Evolutionary conservation across 2,329 filamentous ascomycete species (phyloP), one percentile per base, ranked within the genome.

Genomic region (Chrysoporthe austroafricana): DNA sequence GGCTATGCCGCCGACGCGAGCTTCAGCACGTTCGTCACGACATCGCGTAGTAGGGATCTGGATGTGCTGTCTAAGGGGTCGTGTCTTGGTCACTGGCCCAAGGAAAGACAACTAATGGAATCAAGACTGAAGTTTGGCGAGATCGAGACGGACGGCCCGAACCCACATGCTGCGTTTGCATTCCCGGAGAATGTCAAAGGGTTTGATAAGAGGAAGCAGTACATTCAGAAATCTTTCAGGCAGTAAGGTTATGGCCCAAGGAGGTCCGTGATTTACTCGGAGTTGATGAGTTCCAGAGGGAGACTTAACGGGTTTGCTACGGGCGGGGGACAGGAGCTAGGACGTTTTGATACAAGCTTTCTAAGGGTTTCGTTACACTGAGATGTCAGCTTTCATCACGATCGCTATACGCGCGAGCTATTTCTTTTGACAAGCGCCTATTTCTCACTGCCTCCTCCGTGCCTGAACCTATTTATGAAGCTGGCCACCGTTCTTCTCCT

Each of bases 71-170:
- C 66, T 4, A 46, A 50, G 43, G 68, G 62, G 3, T 66, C 64
- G 11, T 66, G 63, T n/a, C 43, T 67, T 8, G 70, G 70, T 14
- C 52, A 63, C 32, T 71, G 70, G 68, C 70, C 68, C 21, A 63
- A 69, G 62, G 50, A 43, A 18, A 69, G 66, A 54, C 56, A 67
- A 1, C 13, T 71, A 4, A 59, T 57, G 34, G 60, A 67, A 5
- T 64, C 70, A 7, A 62, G 46, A 36, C 67, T 71, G 3, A 39
- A 56, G 21, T 70, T 70, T 50, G 70, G 70, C 11, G 68, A 70
- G 64, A 39, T 66, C 9, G 52, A 66, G 57, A 66, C 64, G 48
- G 34, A 18, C 43, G 36, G 64, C n/a, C 9, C n/a, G 36, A 54
- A 57, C 4, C 63, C n/a, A 26, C 60, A 54, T 54, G 36, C 61